Base-by-base conservation (phyloP, 106 monocot genomes). In the Allium sativum region DNA sequence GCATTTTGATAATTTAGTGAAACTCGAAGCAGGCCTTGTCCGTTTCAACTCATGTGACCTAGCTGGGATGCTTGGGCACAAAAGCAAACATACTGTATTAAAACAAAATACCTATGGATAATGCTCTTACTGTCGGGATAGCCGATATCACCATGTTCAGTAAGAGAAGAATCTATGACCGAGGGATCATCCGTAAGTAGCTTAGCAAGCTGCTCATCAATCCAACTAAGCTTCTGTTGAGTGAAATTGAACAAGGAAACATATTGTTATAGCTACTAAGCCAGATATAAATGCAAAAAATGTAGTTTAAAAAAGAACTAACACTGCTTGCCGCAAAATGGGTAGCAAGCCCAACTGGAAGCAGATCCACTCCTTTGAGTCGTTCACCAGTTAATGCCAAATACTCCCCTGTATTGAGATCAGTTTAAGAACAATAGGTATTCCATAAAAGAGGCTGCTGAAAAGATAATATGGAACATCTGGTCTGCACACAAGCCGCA, bases 131-230 rank as follows among this genome's bases (percentile, higher is more conserved):
- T 91, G 40, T 96, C 87, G 55, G 96, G 96, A 69, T 87, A 96
- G 12, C 78, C 84, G 61, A 91, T 21, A 55, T 87, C 91, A 58
- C 91, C 81, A 70, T 96, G 87, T 64, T 96, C 80, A 63, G 87
- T 82, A 66, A 96, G 87, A 52, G 84, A 76, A 54, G 84, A 74
- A 58, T 91, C 91, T 62, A 96, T 88, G 31, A 88, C 84, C 52
- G 96, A 96, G 59, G 96, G 96, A 74, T 96, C 96, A 72, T 96
- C 96, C 11, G 96, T 96, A 51, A 82, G 69, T 69, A 96, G 73
- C 54, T 82, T 87, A 40, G 82, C 79, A 46, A 96, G 91, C 10
- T 82, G 77, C 46, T 96, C 84, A 71, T 91, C 96, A 65, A 96
- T 69, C 79, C 84, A 84, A 55, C 57, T 76, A 56, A 96, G 77